Base-by-base conservation (phyloP, 352 stramenopile genomes). In the Globisporangium acanthophoron region DNA sequence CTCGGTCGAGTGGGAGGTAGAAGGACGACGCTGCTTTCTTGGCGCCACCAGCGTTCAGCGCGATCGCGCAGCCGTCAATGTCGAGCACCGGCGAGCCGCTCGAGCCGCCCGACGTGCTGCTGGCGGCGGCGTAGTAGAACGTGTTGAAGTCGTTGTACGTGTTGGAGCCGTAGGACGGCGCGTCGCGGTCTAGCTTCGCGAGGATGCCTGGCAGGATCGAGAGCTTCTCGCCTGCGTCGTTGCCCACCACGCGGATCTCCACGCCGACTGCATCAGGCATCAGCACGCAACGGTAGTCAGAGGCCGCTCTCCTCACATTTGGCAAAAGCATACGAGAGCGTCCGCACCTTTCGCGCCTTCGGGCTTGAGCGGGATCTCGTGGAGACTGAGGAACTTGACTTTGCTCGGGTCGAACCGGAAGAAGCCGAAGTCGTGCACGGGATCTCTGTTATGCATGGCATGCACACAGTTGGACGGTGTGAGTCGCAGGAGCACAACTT, bases 111-210 rank as follows among this genome's bases (percentile, higher is more conserved):
- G 80, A 94, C 6, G 88, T 97, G 54, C 76, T 93, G 61, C 80
- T 92, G 2, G 87, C 87, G 0, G 90, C 89, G 8, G 80, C 81
- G 64, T 91, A 94, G 69, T 97, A 97, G 51, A 97, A 97, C 21
- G 89, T 97, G 62, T 96, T 96, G 58, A 96, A 95, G 63, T 97
- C 91, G 39, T 95, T 94, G 79, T 97, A 97, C 18, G 77, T 83
- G 40, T 64, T 77, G 3, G 76, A 89, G 21, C 85, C 83, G 56
- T 97, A 97, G 40, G 87, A 82, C 15, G 91, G 91, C 35, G 88
- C 88, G 56, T 96, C 87, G 15, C 91, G 91, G 62, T 97, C 91
- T 33, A 97, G 56, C 52, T 96, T 91, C 45, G 91, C 89, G 31
- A 97, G 69, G 53, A 96, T 96, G 9, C 89, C 91, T 1, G 86